Evolutionary conservation across 1,284 basidiomycete genomes (phyloP).

Genomic region (Ceratorhiza oryzae-sativae): DNA sequence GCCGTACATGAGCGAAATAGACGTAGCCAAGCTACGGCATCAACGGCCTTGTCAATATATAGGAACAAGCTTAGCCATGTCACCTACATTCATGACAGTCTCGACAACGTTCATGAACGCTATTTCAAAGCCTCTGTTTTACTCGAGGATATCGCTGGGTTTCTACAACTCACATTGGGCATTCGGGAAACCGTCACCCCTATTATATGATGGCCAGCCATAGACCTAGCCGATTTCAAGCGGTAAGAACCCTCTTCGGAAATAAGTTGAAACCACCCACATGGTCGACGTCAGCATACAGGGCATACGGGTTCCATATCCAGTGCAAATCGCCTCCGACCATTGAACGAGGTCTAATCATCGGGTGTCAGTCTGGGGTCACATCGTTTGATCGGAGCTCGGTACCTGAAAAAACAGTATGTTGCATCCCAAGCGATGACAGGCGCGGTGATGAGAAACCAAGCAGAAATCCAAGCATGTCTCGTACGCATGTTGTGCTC

Average conservation of each 20-base stretch:
- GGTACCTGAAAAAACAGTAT: constrained; percentile 76
- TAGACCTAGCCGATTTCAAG: constrained; percentile 64
- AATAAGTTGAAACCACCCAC: constrained; percentile 50
- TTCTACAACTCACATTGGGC: constrained; percentile 71
- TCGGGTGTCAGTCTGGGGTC: constrained; percentile 17
- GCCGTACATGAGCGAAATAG: constrained; percentile 69
- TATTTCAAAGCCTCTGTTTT: constrained; percentile 48
- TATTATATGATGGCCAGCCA: constrained; percentile 67
- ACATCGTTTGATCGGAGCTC: neutral
- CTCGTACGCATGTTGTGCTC: constrained; percentile 45
- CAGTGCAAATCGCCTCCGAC: constrained; percentile 84
- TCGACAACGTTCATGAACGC: constrained; percentile 84
- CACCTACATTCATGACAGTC: constrained; percentile 66
- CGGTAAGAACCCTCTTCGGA: neutral
- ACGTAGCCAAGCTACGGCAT: constrained; percentile 64
- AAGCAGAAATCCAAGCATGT: constrained; percentile 67
- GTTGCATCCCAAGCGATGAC: constrained; percentile 71
- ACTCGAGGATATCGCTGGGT: neutral
- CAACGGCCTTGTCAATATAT: neutral
- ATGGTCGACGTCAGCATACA: constrained; percentile 77
- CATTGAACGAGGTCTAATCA: constrained; percentile 66
- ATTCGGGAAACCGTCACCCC: constrained; percentile 81
- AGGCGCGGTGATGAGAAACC: constrained; percentile 70
- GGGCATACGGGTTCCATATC: constrained; percentile 84
- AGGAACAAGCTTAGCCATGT: neutral